These are phyloP conservation scores for Rugonectria rugulosa DNA, from an alignment of 2,329 filamentous ascomycete species.

Conservation along the genomic window DNA sequence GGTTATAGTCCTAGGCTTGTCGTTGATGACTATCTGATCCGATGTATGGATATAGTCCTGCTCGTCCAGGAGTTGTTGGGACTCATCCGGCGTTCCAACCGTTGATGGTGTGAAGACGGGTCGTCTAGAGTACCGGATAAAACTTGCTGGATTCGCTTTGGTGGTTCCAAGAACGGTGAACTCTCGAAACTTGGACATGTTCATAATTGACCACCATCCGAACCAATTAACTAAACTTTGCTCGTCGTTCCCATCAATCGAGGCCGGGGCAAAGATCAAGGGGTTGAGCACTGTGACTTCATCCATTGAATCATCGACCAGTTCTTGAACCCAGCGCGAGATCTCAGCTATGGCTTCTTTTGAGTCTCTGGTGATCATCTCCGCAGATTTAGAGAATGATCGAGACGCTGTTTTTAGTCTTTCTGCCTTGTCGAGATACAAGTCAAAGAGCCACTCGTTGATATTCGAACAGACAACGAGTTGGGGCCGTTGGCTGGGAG, in stretches of 20 bases:
- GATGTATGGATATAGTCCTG: not conserved
- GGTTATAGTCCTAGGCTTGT: constrained; percentile 17
- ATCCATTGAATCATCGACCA: constrained; percentile 25
- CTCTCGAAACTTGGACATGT: constrained; percentile 59
- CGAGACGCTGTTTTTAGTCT: no score
- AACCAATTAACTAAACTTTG: constrained; percentile 71
- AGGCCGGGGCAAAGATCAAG: constrained; percentile 55
- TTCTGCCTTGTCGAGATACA: no score
- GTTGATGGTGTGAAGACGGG: constrained; percentile 46
- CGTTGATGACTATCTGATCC: constrained; percentile 12
- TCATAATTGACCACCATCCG: constrained; percentile 62
- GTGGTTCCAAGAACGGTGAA: constrained; percentile 64
- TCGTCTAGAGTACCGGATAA: constrained; percentile 34
- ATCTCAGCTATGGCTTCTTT: constrained; percentile 35
- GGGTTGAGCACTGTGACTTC: constrained; percentile 28
- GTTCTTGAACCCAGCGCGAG: constrained; percentile 25
- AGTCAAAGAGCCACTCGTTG: constrained; percentile 40
- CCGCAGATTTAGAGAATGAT: no score
- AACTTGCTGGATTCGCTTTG: constrained; percentile 23
- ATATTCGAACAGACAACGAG: constrained; percentile 43
- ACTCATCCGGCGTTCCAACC: constrained; percentile 47
- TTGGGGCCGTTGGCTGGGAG: constrained; percentile 26
- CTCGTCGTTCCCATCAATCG: constrained; percentile 66
- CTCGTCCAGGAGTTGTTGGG: constrained; percentile 17
- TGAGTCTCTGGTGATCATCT: no score